Evolutionary conservation across 176 grass and related monocot genomes (phyloP).

Genomic region (Zizania latifolia): DNA sequence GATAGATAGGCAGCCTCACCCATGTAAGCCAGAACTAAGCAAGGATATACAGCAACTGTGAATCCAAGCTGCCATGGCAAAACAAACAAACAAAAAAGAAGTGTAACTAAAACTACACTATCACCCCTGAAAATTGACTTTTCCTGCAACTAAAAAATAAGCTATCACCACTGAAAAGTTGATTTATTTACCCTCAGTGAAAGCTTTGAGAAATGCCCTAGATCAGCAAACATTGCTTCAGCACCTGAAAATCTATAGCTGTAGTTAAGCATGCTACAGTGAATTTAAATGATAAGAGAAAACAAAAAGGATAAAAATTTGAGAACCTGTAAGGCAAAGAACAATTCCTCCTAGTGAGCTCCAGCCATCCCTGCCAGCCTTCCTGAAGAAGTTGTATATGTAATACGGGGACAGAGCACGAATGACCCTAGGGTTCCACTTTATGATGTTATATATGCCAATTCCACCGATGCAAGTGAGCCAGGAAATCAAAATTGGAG

Average conservation of each 20-base stretch:
- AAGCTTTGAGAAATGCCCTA: conserved; percentile 84
- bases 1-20: conserved; percentile 91
- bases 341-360: conserved; percentile 86
- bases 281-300: background rate
- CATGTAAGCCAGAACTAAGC: conserved; percentile 89
- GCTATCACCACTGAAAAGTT: background rate
- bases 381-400: conserved; percentile 84
- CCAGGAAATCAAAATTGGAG: conserved; percentile 84
- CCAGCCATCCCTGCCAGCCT: conserved; percentile 84
- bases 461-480: conserved; percentile 69
- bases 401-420: conserved; percentile 83
- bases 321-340: conserved; percentile 86
- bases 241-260: conserved; percentile 46
- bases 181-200: conserved; percentile 48
- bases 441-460: conserved; percentile 78
- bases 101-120: no score
- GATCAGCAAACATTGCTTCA: conserved; percentile 97
- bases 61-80: conserved; percentile 65
- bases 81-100: conserved; percentile 23
- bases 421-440: conserved; percentile 71
- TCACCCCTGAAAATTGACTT: background rate
- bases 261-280: conserved; percentile 5
- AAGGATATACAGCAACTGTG: conserved; percentile 74
- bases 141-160: background rate
- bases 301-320: background rate